Conservation (phyloP, 345 rosid genomes). For the Acer saccharum region DNA sequence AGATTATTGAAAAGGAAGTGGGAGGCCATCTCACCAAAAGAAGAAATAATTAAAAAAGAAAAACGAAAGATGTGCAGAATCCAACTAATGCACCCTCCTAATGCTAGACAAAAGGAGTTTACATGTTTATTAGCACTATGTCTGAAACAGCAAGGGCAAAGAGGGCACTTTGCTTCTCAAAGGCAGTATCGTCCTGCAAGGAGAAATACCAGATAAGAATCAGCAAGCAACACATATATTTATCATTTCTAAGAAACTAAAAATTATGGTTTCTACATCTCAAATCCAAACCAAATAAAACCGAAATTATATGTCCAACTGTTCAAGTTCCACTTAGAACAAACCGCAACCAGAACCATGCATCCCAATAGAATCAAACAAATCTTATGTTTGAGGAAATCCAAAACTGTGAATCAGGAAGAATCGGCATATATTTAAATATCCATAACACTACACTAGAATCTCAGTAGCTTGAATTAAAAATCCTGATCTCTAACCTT, state of each 20-base stretch:
- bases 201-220: constrained; percentile 11
- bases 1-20: constrained; percentile 15
- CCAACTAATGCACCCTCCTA: constrained; percentile 1
- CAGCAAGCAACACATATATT: constrained; percentile 14
- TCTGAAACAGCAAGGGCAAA: constrained; percentile 99
- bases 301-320: not conserved
- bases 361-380: not conserved
- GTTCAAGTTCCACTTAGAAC: not conserved
- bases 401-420: not conserved
- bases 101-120: constrained; percentile 32
- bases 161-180: constrained; percentile 99
- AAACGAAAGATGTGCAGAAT: constrained; percentile 5
- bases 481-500: not conserved
- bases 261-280: not conserved
- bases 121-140: constrained; percentile 98
- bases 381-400: not conserved
- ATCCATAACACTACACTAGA: not conserved
- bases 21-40: not conserved
- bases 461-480: not conserved
- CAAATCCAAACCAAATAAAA: not conserved
- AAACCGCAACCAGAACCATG: not conserved
- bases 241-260: constrained; percentile 1
- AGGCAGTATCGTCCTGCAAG: constrained; percentile 93
- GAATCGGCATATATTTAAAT: not conserved
- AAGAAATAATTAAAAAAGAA: not conserved